Percentiles rank a stretch among this genome's conserved stretches.
These are phyloP conservation scores for Chlorophyllum brunneum DNA, from an alignment of 768 basidiomycete species.

Conservation along the genomic window DNA sequence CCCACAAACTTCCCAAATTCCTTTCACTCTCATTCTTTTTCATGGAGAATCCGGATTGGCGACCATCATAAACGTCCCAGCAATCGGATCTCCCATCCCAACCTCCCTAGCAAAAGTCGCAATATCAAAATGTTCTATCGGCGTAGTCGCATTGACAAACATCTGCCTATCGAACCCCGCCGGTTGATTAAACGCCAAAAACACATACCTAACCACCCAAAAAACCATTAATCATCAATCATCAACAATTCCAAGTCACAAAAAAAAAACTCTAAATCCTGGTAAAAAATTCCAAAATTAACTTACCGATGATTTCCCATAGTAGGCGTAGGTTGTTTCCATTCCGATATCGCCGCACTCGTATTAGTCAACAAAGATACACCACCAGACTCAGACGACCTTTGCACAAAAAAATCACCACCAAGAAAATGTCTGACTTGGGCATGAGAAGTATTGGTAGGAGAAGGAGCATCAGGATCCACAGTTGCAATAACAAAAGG, in stretches of 20 bases:
- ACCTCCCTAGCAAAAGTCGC: slow-evolving; percentile 37
- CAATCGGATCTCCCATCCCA: slow-evolving; percentile 41
- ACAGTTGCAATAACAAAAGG: slow-evolving; percentile 45
- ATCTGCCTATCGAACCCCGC: slow-evolving; percentile 36
- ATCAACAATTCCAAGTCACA: no score
- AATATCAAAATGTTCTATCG: slow-evolving; percentile 37
- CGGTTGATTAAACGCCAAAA: slow-evolving; percentile 44
- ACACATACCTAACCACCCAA: slow-evolving; percentile 34
- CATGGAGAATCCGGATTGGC: no score
- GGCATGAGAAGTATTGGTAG: slow-evolving; percentile 34
- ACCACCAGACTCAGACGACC: no score
- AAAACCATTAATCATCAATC: no score
- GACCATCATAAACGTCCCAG: slow-evolving; percentile 50
- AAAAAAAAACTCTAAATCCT: no score
- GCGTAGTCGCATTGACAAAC: slow-evolving; percentile 31
- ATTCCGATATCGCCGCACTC: no score
- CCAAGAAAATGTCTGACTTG: slow-evolving; percentile 49
- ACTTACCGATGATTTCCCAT: no score
- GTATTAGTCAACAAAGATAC: no score
- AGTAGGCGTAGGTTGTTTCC: no score
- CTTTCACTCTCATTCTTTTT: no score
- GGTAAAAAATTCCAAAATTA: no score
- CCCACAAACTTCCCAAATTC: no score
- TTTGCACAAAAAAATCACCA: slow-evolving; percentile 34
- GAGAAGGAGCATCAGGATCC: slow-evolving; percentile 50